Evolutionary conservation across 2,329 filamentous ascomycete genomes (phyloP).

Genomic region (Cordyceps cicadae): DNA sequence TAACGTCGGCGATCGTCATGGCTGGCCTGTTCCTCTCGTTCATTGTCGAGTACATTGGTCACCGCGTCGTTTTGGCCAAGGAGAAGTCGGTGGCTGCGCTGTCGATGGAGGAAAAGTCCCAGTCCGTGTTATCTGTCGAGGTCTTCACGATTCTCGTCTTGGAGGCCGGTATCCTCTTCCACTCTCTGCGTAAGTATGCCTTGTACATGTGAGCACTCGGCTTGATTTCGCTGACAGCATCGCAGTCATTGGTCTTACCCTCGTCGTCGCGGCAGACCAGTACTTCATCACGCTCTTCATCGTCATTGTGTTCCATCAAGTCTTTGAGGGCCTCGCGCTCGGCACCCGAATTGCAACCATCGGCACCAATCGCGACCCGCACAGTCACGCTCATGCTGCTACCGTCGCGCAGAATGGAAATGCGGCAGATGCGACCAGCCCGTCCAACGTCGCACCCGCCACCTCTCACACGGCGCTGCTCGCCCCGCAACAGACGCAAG

Average conservation of each 20-base stretch:
- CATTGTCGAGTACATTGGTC: conserved; percentile 58
- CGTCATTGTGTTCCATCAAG: conserved; percentile 70
- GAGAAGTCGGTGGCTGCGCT: conserved; percentile 21
- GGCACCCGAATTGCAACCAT: conserved; percentile 62
- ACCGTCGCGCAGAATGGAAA: neutral
- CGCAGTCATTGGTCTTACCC: conserved; percentile 53
- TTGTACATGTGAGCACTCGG: neutral
- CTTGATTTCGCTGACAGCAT: neutral
- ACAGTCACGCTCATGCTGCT: neutral
- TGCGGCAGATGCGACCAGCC: conserved; percentile 14
- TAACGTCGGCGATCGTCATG: conserved; percentile 63
- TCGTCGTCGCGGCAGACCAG: conserved; percentile 50
- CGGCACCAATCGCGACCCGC: conserved; percentile 22
- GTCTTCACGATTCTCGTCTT: conserved; percentile 59
- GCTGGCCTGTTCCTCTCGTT: conserved; percentile 67
- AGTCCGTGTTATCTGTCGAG: conserved; percentile 28
- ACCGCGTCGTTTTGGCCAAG: conserved; percentile 44
- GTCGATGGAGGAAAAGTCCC: conserved; percentile 18
- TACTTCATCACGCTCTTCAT: conserved; percentile 51
- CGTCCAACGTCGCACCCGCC: conserved; percentile 11
- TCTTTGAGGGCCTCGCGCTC: conserved; percentile 69
- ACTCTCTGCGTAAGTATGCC: conserved; percentile 51
- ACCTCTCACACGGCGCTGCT: conserved; percentile 13
- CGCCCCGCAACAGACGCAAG: conserved; percentile 6
- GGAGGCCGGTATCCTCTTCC: conserved; percentile 67